phyloP scores from a whole-genome alignment of 345 rosid genomes.

The Trapa bicornis region DNA sequence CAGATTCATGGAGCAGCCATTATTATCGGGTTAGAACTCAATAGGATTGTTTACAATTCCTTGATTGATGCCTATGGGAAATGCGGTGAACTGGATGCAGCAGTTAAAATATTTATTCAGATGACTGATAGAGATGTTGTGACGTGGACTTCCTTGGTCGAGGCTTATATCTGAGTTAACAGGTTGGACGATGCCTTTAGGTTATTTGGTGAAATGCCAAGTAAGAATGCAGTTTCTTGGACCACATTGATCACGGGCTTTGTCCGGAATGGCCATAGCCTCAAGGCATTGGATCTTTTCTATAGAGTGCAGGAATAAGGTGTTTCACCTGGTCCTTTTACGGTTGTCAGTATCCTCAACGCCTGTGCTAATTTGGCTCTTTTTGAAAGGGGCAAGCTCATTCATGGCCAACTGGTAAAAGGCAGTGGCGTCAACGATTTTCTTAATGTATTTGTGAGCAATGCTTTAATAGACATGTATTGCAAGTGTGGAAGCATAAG shows the following conservation, averaged over 20 bases:
- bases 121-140: slow-evolving; percentile 31
- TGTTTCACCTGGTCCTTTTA: slow-evolving; percentile 21
- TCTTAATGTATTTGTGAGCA: slow-evolving; percentile 16
- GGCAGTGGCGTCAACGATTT: slow-evolving; percentile 7
- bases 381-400: slow-evolving; percentile 31
- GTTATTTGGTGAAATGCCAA: slow-evolving; percentile 24
- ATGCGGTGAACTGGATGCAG: slow-evolving; percentile 21
- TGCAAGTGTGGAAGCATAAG: slow-evolving; percentile 33
- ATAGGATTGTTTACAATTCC: slow-evolving; percentile 23
- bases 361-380: slow-evolving; percentile 37
- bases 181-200: slow-evolving; percentile 24
- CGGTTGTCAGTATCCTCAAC: slow-evolving; percentile 26
- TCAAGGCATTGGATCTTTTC: slow-evolving; percentile 25
- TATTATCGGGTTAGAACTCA: slow-evolving; percentile 22
- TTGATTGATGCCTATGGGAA: slow-evolving; percentile 40
- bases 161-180: slow-evolving; percentile 20
- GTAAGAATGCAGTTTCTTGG: slow-evolving; percentile 28
- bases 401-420: slow-evolving; percentile 27
- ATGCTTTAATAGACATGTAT: slow-evolving; percentile 36
- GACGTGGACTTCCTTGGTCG: slow-evolving; percentile 41
- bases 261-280: slow-evolving; percentile 21
- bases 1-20: slow-evolving; percentile 25
- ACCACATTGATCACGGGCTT: slow-evolving; percentile 31
- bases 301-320: slow-evolving; percentile 25
- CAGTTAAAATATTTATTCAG: slow-evolving; percentile 14